A percentile compares a stretch with the other conserved stretches of the same genome.
phyloP scores from a whole-genome alignment of 225 moss, liverwort and hornwort species.

The Marchantia polymorpha region DNA sequence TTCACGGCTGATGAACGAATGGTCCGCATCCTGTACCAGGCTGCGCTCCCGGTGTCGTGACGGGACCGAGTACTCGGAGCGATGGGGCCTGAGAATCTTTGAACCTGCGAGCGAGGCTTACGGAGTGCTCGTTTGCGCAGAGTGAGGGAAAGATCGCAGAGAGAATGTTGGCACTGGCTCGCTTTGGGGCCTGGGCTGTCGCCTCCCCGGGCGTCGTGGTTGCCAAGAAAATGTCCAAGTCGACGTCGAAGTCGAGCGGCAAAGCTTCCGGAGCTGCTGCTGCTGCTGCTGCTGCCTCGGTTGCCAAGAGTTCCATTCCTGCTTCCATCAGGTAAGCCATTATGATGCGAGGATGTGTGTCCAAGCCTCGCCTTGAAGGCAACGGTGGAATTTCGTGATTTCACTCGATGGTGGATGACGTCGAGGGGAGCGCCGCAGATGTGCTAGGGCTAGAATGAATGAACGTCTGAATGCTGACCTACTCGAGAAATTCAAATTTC shows the following conservation, averaged over 20 bases:
- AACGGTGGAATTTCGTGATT: background rate
- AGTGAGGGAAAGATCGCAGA: background rate
- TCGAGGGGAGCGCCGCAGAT: background rate
- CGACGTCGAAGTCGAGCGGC: constrained; percentile 6
- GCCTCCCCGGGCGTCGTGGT: background rate
- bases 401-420: background rate
- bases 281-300: constrained; percentile 1
- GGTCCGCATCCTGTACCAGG: too few species aligned
- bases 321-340: constrained; percentile 36
- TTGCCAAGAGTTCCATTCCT: constrained; percentile 18
- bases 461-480: background rate
- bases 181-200: background rate
- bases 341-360: background rate
- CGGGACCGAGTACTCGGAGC: too few species aligned
- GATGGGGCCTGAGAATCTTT: too few species aligned
- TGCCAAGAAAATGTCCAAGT: constrained; percentile 31
- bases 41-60: too few species aligned
- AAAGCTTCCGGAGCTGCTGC: background rate
- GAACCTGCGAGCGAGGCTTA: too few species aligned
- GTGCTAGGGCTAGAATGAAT: background rate
- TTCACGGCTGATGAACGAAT: too few species aligned
- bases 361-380: background rate
- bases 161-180: constrained; percentile 1
- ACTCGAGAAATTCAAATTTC: background rate
- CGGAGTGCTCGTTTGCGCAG: too few species aligned